Percentiles rank a stretch among this genome's conserved stretches.
These are phyloP conservation scores for Rhinocladiella similis DNA, from an alignment of 2,329 filamentous ascomycete species.

Conservation along the genomic window DNA sequence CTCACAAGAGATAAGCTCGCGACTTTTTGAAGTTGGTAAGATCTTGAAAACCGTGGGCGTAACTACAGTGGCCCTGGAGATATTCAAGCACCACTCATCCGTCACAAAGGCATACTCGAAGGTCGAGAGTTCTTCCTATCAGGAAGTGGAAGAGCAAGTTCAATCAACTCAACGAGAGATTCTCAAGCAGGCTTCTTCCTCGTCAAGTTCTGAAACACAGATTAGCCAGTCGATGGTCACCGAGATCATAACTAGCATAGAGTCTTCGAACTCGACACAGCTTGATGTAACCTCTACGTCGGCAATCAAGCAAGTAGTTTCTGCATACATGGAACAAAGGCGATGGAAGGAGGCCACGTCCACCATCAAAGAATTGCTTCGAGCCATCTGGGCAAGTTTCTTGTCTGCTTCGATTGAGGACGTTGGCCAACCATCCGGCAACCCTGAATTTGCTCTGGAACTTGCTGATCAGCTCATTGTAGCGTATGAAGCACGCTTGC, in stretches of 20 bases:
- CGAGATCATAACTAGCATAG: slow-evolving; percentile 41
- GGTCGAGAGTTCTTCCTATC: slow-evolving; percentile 36
- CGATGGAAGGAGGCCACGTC: slow-evolving; percentile 50
- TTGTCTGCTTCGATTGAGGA: slow-evolving; percentile 47
- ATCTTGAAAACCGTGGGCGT: slow-evolving; percentile 50
- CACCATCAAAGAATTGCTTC: slow-evolving; percentile 47
- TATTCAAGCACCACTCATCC: slow-evolving; percentile 43
- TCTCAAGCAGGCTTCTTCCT: slow-evolving; percentile 33
- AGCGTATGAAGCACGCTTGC: slow-evolving; percentile 44
- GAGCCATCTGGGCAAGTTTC: slow-evolving; percentile 49
- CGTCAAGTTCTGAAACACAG: slow-evolving; percentile 32
- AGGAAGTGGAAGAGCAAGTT: slow-evolving; percentile 47
- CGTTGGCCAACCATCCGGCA: slow-evolving; percentile 44
- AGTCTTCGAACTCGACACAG: slow-evolving; percentile 40
- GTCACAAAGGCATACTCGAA: slow-evolving; percentile 32
- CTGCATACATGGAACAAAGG: slow-evolving; percentile 45
- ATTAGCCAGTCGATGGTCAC: slow-evolving; percentile 41
- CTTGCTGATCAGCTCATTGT: slow-evolving; percentile 49
- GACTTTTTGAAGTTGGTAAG: slow-evolving; percentile 43
- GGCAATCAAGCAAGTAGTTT: slow-evolving; percentile 15
- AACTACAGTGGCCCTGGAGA: slow-evolving; percentile 45
- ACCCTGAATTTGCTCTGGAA: slow-evolving; percentile 48
- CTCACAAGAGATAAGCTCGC: slow-evolving; percentile 40
- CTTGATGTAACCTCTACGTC: slow-evolving; percentile 11
- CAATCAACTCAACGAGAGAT: slow-evolving; percentile 42